Percentiles rank a stretch among this genome's conserved stretches.
These are phyloP conservation scores for Zea luxurians DNA, from an alignment of 176 grass and related monocot genomes.

Conservation along the genomic window DNA sequence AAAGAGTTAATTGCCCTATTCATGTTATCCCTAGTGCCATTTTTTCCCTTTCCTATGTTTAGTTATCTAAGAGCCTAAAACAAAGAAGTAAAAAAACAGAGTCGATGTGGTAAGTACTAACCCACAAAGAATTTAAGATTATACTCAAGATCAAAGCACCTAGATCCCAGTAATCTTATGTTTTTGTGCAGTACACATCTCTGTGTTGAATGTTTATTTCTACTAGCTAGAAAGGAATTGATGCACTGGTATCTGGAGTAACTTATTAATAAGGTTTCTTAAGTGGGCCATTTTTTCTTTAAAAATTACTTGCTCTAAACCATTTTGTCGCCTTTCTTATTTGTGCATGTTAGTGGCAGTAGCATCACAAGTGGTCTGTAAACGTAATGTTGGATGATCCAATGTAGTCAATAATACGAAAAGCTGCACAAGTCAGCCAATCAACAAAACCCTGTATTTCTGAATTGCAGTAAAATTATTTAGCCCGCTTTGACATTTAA, in stretches of 20 bases:
- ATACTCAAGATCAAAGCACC: neutral
- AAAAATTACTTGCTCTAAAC: neutral
- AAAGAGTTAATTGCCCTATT: neutral
- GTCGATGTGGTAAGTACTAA: neutral
- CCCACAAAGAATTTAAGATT: neutral
- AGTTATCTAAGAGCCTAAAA: neutral
- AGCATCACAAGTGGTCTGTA: neutral
- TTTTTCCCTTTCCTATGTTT: neutral
- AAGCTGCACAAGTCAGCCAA: neutral
- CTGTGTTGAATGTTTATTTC: neutral
- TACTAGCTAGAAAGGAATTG: constrained; percentile 2
- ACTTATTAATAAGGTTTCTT: neutral
- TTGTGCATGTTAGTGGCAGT: neutral
- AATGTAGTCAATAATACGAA: neutral
- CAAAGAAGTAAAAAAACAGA: neutral
- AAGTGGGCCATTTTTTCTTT: neutral
- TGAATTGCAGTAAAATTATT: neutral
- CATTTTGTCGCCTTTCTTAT: neutral
- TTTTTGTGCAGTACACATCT: neutral
- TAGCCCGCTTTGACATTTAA: neutral
- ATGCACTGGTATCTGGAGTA: neutral
- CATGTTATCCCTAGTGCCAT: neutral
- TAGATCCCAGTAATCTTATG: neutral
- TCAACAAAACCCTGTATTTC: neutral
- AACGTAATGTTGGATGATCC: neutral